Base-by-base conservation (phyloP, 1,284 basidiomycete genomes). In the Ceratobasidium sp. region DNA sequence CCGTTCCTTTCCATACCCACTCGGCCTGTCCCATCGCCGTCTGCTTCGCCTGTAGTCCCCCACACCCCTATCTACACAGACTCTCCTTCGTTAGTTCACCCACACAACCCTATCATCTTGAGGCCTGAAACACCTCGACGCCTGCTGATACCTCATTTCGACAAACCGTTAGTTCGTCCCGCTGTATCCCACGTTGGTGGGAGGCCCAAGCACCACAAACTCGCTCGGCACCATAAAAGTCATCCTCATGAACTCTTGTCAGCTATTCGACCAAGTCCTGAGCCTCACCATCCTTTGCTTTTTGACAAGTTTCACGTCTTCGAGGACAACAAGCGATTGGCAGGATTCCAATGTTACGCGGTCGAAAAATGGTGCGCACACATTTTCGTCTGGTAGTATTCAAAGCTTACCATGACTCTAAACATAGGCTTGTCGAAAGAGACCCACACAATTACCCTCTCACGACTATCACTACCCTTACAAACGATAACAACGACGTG, bases 271-370 rank as follows among this genome's bases (percentile, higher is more conserved):
- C 57, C 6, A 43, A 30, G 28, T 45, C 69, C 45, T 3, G 69
- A 60, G 32, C 34, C 36, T 26, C 69, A 58, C 5, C 69, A 41
- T 21, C 12, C 69, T 21, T 46, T 57, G 12, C 28, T 71, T 23
- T 60, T 71, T 18, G 45, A 32, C 46, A 59, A 60, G 16, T 71
- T 71, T 23, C 69, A 46, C 14, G 45, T 71, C 32, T 26, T 71
- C 26, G 55, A 59, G 26, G 69, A 71, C 21, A 60, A 57, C 41
- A 71, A 43, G 34, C 41, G 41, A 23, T 50, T 88, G 45, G 79
- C 79, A 36, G 89, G 89, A 1, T 92, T 88, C 80, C 90, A 92
- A 80, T 84, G 93, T 73, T 92, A 92, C 79, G 92, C 91, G 0
- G 92, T 93, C 8, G 89, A 93, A 82, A 91, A 90, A 80, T 93